Conservation (phyloP, 1,284 basidiomycete genomes). For the Kalmanozyma brasiliensis region DNA sequence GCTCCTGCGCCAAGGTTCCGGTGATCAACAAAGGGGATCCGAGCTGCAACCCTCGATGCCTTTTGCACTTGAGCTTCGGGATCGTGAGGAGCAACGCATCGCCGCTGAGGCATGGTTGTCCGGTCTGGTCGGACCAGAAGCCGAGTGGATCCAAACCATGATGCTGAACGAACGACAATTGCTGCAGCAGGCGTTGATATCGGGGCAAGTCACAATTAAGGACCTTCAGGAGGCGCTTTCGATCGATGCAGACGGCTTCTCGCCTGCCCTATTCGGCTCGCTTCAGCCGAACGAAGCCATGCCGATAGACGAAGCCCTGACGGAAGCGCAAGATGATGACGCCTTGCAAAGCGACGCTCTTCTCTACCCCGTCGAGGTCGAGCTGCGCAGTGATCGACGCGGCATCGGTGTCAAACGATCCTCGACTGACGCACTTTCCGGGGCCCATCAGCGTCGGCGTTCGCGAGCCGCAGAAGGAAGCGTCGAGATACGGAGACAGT, state of each 20-base stretch:
- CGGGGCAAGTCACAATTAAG: constrained; percentile 16
- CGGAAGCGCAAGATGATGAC: neutral
- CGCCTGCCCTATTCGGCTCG: too few relatives aligned
- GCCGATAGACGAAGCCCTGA: neutral
- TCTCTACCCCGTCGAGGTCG: constrained; percentile 25
- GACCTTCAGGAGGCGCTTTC: constrained; percentile 16
- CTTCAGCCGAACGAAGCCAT: neutral
- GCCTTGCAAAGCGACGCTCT: constrained; percentile 7
- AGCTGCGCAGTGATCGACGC: constrained; percentile 16
- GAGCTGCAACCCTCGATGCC: constrained; percentile 6
- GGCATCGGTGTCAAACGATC: constrained; percentile 12
- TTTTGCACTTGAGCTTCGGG: constrained; percentile 3
- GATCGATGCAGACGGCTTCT: neutral
- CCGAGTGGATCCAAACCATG: constrained; percentile 16
- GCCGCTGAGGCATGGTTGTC: constrained; percentile 16
- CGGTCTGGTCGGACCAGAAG: constrained; percentile 5
- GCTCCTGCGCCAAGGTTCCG: constrained; percentile 6
- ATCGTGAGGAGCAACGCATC: constrained; percentile 1
- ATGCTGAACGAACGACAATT: constrained; percentile 7
- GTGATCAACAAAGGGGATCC: neutral
- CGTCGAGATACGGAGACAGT: constrained; percentile 17
- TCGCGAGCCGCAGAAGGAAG: constrained; percentile 20
- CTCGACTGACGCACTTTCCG: neutral
- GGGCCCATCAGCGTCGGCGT: constrained; percentile 4
- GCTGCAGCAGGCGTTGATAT: constrained; percentile 17